Evolutionary conservation across 2,329 filamentous ascomycete species (phyloP).

Genomic region (Teratosphaeriaceae sp.): DNA sequence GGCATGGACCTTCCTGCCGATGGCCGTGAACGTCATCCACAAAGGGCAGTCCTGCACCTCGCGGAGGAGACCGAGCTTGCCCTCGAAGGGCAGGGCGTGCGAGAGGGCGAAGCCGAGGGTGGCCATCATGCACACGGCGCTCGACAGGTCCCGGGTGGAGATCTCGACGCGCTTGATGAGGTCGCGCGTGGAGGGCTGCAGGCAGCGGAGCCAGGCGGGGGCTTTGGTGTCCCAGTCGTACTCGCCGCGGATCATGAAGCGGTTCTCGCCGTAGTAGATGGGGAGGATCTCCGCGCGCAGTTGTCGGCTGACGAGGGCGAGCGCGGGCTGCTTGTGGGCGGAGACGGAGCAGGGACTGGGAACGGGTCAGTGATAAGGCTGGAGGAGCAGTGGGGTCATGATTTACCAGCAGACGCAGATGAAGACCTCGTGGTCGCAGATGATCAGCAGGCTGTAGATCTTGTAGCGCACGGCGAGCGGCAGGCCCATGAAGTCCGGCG

Average conservation of each 20-base stretch:
- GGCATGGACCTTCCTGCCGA: neutral
- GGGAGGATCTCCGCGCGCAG: slow-evolving; percentile 7
- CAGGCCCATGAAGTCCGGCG: neutral
- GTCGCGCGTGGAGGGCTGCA: neutral
- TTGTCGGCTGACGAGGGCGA: slow-evolving; percentile 6
- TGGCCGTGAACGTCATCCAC: slow-evolving; percentile 6
- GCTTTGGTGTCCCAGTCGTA: slow-evolving; percentile 1
- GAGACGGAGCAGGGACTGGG: neutral
- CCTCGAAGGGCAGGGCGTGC: neutral
- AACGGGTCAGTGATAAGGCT: neutral
- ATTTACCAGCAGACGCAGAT: slow-evolving; percentile 5
- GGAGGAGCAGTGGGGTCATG: no score
- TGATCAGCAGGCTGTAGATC: slow-evolving; percentile 1
- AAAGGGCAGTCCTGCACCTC: neutral
- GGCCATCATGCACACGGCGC: slow-evolving; percentile 7
- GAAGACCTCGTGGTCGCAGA: slow-evolving; percentile 3
- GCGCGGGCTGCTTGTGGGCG: neutral
- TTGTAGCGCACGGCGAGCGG: slow-evolving; percentile 1
- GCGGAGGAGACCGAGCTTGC: neutral
- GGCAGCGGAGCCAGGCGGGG: slow-evolving; percentile 4
- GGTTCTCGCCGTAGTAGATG: slow-evolving; percentile 8
- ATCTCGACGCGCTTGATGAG: slow-evolving; percentile 9
- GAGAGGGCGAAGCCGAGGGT: slow-evolving; percentile 5
- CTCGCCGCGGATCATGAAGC: slow-evolving; percentile 4
- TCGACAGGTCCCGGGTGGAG: slow-evolving; percentile 5